These are phyloP conservation scores for Termitomyces bulborhizus DNA, from an alignment of 768 basidiomycete genomes.

Conservation along the genomic window DNA sequence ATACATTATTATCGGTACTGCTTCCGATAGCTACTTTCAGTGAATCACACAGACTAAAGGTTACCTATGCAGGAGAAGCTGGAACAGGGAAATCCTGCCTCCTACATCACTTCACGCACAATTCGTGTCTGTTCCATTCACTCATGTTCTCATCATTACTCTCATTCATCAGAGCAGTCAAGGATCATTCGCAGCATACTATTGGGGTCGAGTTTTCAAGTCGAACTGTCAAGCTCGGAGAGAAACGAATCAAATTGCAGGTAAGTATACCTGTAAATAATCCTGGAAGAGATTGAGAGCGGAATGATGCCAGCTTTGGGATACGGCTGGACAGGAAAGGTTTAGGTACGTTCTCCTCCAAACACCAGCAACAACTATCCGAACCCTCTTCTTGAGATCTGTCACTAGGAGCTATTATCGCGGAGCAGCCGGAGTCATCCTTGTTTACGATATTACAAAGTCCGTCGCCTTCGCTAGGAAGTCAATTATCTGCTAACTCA, in stretches of 20 bases:
- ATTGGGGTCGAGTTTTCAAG: slow-evolving; percentile 99
- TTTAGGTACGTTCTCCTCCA: slow-evolving; percentile 52
- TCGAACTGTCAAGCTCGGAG: slow-evolving; percentile 85
- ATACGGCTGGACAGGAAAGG: slow-evolving; percentile 94
- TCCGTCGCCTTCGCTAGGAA: slow-evolving; percentile 23
- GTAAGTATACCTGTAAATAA: slow-evolving; percentile 33
- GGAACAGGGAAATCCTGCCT: slow-evolving; percentile 97
- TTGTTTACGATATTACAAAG: slow-evolving; percentile 94
- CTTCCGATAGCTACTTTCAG: background rate
- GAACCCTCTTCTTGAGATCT: slow-evolving; percentile 41
- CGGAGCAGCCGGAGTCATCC: slow-evolving; percentile 85
- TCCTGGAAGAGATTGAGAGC: background rate
- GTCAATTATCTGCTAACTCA: slow-evolving; percentile 2
- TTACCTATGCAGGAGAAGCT: slow-evolving; percentile 67
- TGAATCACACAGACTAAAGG: slow-evolving; percentile 5
- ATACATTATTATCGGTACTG: slow-evolving; percentile 89
- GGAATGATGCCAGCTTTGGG: slow-evolving; percentile 66
- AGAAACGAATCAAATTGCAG: slow-evolving; percentile 94
- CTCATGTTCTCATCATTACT: background rate
- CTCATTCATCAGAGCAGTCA: slow-evolving; percentile 50
- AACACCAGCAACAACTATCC: slow-evolving; percentile 4
- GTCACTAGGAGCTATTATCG: slow-evolving; percentile 96
- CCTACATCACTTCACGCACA: slow-evolving; percentile 94
- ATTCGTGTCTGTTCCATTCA: slow-evolving; percentile 68
- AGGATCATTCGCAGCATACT: slow-evolving; percentile 94